Percentiles rank a stretch among this genome's conserved stretches.
phyloP scores from a whole-genome alignment of 106 monocot species.

The Dendrobium chrysotoxum region DNA sequence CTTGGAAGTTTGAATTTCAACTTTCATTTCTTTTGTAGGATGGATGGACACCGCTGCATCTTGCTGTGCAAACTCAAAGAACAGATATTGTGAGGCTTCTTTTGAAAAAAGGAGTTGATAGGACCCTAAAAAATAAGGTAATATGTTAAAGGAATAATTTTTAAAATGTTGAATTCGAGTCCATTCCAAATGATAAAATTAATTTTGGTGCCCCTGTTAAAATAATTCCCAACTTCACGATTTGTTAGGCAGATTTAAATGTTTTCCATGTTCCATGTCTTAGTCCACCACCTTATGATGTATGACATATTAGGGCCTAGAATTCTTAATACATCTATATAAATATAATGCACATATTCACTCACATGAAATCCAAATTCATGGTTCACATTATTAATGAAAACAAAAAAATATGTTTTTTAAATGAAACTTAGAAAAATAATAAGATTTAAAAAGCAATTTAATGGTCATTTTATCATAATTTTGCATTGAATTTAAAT shows the following conservation, averaged over 20 bases:
- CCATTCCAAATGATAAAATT: no score
- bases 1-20: slow-evolving; percentile 1
- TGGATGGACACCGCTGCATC: slow-evolving; percentile 99
- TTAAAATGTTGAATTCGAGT: neutral
- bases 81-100: slow-evolving; percentile 82
- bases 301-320: neutral
- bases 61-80: slow-evolving; percentile 85
- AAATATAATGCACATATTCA: neutral
- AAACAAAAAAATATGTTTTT: neutral
- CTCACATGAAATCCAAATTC: neutral
- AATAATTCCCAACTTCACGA: neutral
- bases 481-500: neutral
- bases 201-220: no score
- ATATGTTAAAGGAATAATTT: neutral
- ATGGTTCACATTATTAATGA: neutral
- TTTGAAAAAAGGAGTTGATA: slow-evolving; percentile 89
- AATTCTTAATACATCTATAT: neutral
- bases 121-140: slow-evolving; percentile 63
- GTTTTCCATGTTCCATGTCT: neutral
- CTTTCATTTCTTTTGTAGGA: slow-evolving; percentile 32
- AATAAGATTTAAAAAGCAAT: neutral
- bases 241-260: neutral
- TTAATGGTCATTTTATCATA: neutral
- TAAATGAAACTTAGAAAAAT: neutral
- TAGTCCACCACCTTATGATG: neutral